phyloP scores from a whole-genome alignment of 2,329 filamentous ascomycete genomes.

The Aureobasidium sp. region DNA sequence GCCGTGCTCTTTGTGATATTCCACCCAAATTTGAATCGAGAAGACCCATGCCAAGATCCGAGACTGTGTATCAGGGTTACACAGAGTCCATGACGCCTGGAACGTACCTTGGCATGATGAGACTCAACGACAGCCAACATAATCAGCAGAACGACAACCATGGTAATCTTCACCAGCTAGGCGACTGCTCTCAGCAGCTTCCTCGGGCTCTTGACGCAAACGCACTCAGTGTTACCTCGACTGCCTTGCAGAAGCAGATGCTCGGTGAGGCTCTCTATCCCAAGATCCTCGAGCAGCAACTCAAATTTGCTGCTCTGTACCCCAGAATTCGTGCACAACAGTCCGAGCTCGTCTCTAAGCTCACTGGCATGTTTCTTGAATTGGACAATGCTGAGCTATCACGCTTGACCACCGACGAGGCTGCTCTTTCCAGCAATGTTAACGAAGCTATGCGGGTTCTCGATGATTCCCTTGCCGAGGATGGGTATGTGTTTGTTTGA shows the following conservation, averaged over 20 bases:
- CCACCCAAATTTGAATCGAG: neutral
- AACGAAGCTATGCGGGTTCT: slow-evolving; percentile 85
- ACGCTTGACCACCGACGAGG: slow-evolving; percentile 47
- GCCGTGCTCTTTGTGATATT: neutral
- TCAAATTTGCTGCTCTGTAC: slow-evolving; percentile 53
- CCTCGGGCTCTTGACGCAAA: slow-evolving; percentile 38
- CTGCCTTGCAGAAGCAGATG: slow-evolving; percentile 93
- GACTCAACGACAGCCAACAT: slow-evolving; percentile 32
- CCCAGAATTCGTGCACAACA: slow-evolving; percentile 95
- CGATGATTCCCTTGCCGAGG: too few relatives aligned
- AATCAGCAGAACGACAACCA: slow-evolving; percentile 25
- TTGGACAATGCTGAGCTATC: slow-evolving; percentile 84
- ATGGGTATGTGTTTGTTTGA: too few relatives aligned
- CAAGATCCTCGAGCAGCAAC: slow-evolving; percentile 81
- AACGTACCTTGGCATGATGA: slow-evolving; percentile 58
- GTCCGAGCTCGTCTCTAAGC: slow-evolving; percentile 94
- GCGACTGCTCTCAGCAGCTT: slow-evolving; percentile 31
- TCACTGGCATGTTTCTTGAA: slow-evolving; percentile 98
- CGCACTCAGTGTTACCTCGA: slow-evolving; percentile 42
- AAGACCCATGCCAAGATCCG: too few relatives aligned
- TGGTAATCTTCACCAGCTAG: slow-evolving; percentile 28
- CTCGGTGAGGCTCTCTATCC: slow-evolving; percentile 96
- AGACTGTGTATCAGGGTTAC: neutral
- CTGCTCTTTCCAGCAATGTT: slow-evolving; percentile 86
- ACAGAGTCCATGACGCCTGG: slow-evolving; percentile 46